Base-by-base conservation (phyloP, 2,329 filamentous ascomycete species). In the Paecilomyces variotii region DNA sequence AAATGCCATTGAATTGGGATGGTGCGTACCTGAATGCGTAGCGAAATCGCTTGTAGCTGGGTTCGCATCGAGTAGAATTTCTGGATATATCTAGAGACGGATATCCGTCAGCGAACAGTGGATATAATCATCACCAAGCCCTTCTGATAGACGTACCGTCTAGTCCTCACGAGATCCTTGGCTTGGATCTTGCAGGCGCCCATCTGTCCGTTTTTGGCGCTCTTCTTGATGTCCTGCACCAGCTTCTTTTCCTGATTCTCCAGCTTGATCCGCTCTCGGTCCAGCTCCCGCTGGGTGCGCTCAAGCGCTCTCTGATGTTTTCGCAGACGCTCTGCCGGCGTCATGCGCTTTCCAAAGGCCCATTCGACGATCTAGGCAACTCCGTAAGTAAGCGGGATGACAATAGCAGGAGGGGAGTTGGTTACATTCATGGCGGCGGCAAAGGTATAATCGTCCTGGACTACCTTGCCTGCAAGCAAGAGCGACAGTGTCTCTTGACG, bases 161-260 rank as follows among this genome's bases (percentile, higher is more conserved):
- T 84, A 62, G 94, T 97, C 65, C 94, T 84, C 50, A 99, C 94
- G 56, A 99, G 77, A 74, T 99, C 94, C 76, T 97, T 97, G 51
- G 94, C 94, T 75, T 99, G 94, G 72, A 99, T 96, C 80, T 96
- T 96, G 76, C 93, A 91, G 12, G 94, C 92, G n/a, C 92, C 93
- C 84, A 97, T 94, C 78, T 99, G 93, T 4, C 91, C 91, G 80
- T 94, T 96, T 79, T 99, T 96, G 57, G 94, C 94, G 70, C 90
- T 96, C 79, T 96, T 95, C 81, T 96, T 97, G 79, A 99, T 99
- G 72, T 97, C 93, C 63, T 87, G 83, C 57, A 97, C 88, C 57
- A 99, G 82, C 70, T 96, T 96, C 85, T 97, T 97, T 80, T 99
- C 94, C 74, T 99, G 94, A 72, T 96, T 96, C 79, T 99, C 94